Percentiles rank a stretch among this genome's conserved stretches.
phyloP scores from a whole-genome alignment of 2,329 filamentous ascomycete species.

The Clonostachys chloroleuca region DNA sequence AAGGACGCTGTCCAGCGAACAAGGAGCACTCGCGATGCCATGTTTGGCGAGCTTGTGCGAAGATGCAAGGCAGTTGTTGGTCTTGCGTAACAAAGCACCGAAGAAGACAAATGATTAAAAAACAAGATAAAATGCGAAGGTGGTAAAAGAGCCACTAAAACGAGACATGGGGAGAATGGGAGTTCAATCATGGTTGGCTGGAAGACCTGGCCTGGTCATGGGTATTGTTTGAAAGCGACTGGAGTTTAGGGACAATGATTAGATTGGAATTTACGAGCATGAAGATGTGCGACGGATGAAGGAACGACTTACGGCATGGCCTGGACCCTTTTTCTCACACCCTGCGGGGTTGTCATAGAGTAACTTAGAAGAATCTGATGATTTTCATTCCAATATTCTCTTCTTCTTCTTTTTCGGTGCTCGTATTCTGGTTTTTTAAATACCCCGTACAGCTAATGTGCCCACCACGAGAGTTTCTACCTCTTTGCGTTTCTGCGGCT shows the following conservation, averaged over 20 bases:
- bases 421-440: constrained; percentile 11
- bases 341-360: too few species aligned
- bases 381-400: not conserved
- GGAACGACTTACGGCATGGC: too few species aligned
- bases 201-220: too few species aligned
- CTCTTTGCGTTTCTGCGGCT: constrained; percentile 40
- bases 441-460: constrained; percentile 60
- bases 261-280: too few species aligned
- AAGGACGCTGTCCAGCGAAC: constrained; percentile 64
- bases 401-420: not conserved
- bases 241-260: too few species aligned
- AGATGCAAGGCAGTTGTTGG: constrained; percentile 41
- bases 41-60: constrained; percentile 57
- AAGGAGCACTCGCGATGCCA: constrained; percentile 54
- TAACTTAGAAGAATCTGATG: not conserved
- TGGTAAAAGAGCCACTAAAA: too few species aligned
- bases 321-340: too few species aligned
- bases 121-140: not conserved
- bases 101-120: not conserved
- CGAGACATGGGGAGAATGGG: too few species aligned
- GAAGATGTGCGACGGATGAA: too few species aligned
- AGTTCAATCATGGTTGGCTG: too few species aligned
- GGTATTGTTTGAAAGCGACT: too few species aligned
- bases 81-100: constrained; percentile 9
- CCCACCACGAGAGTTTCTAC: constrained; percentile 69